A percentile compares a stretch with the other conserved stretches of the same genome.
Conservation (phyloP, 2,329 filamentous ascomycete genomes). For the Colletotrichum orbiculare region DNA sequence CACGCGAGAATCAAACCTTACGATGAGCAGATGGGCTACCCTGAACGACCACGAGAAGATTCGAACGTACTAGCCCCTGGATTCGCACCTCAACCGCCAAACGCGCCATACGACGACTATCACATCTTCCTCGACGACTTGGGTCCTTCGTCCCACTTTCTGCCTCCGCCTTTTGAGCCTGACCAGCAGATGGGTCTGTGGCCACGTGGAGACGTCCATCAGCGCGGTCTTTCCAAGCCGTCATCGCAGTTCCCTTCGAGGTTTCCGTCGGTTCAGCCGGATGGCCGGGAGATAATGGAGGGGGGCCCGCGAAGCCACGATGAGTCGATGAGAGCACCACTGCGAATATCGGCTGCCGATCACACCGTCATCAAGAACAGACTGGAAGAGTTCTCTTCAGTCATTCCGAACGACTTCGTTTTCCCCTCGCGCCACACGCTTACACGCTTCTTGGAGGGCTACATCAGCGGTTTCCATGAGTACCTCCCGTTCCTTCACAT, state of each 20-base stretch:
- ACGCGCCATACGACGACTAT: conserved; percentile 64
- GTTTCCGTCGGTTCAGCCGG: conserved; percentile 65
- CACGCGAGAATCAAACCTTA: conserved; percentile 61
- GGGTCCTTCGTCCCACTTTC: conserved; percentile 63
- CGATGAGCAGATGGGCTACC: conserved; percentile 60
- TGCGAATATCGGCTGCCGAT: conserved; percentile 64
- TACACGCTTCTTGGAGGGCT: conserved; percentile 76
- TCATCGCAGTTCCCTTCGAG: conserved; percentile 65
- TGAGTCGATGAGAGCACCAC: conserved; percentile 51
- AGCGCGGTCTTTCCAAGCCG: conserved; percentile 58
- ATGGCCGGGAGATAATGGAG: conserved; percentile 58
- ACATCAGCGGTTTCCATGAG: conserved; percentile 73
- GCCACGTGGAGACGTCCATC: conserved; percentile 55
- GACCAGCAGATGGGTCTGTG: conserved; percentile 65
- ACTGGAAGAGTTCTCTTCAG: conserved; percentile 70
- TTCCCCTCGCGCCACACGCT: conserved; percentile 77
- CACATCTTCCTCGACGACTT: conserved; percentile 70
- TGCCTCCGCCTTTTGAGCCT: conserved; percentile 65
- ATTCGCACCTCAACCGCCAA: conserved; percentile 51
- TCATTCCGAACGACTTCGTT: conserved; percentile 71
- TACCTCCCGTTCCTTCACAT: conserved; percentile 72
- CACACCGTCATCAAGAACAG: conserved; percentile 67
- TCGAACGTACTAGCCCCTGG: conserved; percentile 53
- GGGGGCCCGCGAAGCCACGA: conserved; percentile 52
- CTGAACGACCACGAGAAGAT: conserved; percentile 61